Conservation (phyloP, 2,329 filamentous ascomycete genomes). For the Neopestalotiopsis sp. region DNA sequence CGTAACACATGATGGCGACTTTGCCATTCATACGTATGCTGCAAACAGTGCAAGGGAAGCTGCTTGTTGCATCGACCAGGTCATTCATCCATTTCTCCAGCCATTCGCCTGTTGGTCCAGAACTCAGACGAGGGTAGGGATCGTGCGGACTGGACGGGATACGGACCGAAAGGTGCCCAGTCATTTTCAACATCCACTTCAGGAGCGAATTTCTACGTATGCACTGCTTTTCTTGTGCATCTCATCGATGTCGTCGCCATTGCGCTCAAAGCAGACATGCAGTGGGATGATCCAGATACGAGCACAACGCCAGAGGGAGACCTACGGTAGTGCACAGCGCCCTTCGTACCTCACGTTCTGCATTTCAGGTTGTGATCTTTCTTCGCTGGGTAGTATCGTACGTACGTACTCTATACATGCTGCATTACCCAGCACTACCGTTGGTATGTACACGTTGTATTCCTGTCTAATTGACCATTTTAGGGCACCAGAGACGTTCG, state of each 20-base stretch:
- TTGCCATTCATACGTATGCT: background rate
- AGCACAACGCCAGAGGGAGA: no score
- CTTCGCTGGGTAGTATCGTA: no score
- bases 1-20: background rate
- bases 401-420: no score
- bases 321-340: no score
- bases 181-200: background rate
- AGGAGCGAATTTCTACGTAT: background rate
- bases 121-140: background rate
- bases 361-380: no score
- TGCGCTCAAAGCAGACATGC: no score
- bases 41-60: background rate
- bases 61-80: background rate
- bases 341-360: no score
- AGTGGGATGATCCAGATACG: no score
- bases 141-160: background rate
- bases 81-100: background rate
- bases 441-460: no score
- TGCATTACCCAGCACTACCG: no score
- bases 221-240: background rate
- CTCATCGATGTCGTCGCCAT: background rate
- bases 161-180: background rate
- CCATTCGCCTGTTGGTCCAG: background rate
- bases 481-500: background rate
- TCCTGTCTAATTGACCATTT: background rate